These are phyloP conservation scores for Geoglossum cookeanum DNA, from an alignment of 2,329 filamentous ascomycete genomes.

Conservation along the genomic window DNA sequence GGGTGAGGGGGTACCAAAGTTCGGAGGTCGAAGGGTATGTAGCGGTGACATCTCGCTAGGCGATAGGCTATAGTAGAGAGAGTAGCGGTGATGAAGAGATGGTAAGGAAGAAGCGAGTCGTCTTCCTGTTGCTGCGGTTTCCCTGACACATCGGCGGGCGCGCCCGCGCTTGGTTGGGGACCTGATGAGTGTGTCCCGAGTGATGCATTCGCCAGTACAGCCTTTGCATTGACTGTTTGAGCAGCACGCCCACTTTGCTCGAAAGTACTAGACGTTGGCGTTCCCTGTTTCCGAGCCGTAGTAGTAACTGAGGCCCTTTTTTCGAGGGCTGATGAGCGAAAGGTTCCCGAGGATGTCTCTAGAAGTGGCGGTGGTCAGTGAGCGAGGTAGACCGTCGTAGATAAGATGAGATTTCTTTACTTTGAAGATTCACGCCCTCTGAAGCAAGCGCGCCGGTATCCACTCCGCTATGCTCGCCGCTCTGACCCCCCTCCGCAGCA, in stretches of 20 bases:
- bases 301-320: background rate
- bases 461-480: background rate
- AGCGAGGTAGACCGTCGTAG: background rate
- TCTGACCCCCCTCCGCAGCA: background rate
- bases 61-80: constrained; percentile 1
- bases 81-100: constrained; percentile 3
- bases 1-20: constrained; percentile 1
- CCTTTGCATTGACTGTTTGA: constrained; percentile 1
- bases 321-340: background rate
- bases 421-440: background rate
- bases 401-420: background rate
- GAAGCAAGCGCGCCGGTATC: background rate
- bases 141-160: background rate
- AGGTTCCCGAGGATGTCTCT: background rate
- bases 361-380: background rate
- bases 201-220: background rate
- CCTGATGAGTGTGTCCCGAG: background rate
- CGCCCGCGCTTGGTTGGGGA: background rate
- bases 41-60: constrained; percentile 1
- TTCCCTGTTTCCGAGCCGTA: background rate
- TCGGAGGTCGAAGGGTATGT: constrained; percentile 5
- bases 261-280: background rate
- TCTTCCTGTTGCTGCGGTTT: background rate
- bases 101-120: constrained; percentile 1
- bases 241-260: background rate